phyloP scores from a whole-genome alignment of 352 stramenopile species.

The Blastocystis sp. region DNA sequence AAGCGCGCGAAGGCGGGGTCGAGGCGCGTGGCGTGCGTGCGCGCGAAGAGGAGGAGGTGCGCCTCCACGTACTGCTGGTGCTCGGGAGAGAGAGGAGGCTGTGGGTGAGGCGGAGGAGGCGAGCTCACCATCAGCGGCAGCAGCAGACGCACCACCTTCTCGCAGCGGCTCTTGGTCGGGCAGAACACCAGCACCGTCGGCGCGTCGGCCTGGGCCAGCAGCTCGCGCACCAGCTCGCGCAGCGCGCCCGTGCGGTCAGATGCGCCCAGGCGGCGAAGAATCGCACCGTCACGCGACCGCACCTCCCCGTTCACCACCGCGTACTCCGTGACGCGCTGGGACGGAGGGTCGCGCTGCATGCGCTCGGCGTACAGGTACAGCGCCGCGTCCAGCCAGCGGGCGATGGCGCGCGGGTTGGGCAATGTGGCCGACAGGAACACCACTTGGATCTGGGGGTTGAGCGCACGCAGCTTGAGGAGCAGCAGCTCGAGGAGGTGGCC shows the following conservation, averaged over 20 bases:
- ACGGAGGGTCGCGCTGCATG: background rate
- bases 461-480: conserved; percentile 15
- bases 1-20: background rate
- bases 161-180: conserved; percentile 12
- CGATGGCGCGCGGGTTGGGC: background rate
- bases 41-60: background rate
- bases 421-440: conserved; percentile 45
- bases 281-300: background rate
- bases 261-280: background rate
- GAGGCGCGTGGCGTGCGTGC: background rate
- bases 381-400: conserved; percentile 22
- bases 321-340: background rate
- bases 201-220: background rate
- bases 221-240: background rate
- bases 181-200: conserved; percentile 20
- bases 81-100: background rate
- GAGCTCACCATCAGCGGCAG: background rate
- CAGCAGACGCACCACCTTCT: background rate
- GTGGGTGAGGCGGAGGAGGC: background rate
- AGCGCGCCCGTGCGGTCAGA: background rate
- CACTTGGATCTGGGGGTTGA: conserved; percentile 37
- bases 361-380: background rate
- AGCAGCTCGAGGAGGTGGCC: conserved; percentile 50
- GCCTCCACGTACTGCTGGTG: background rate
- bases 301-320: background rate